Percentiles rank a stretch among this genome's conserved stretches.
Conservation (phyloP, 208 protist genomes). For the Leishmania guyanensis region DNA sequence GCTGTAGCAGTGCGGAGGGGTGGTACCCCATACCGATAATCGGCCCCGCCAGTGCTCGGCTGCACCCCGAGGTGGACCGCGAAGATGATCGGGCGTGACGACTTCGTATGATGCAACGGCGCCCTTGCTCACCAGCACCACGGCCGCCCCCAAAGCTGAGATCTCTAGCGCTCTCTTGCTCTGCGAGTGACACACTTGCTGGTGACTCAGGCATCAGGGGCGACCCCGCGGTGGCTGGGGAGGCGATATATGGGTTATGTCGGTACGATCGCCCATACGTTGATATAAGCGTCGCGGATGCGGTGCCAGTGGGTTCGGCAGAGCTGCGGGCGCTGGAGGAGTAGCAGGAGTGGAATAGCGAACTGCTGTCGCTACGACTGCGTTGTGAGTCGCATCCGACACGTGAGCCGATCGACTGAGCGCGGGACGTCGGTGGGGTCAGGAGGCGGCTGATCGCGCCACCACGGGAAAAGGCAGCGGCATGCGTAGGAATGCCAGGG, state of each 20-base stretch:
- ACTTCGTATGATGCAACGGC: slow-evolving; percentile 1
- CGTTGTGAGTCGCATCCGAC: background rate
- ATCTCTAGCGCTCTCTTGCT: background rate
- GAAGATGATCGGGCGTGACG: background rate
- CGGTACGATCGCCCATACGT: slow-evolving; percentile 18
- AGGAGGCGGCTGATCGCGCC: background rate
- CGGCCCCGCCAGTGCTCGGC: background rate
- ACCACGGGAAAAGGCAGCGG: background rate
- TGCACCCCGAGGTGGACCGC: background rate
- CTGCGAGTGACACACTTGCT: slow-evolving; percentile 1
- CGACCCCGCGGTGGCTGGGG: slow-evolving; percentile 4
- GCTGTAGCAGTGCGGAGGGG: background rate
- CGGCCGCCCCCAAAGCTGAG: background rate
- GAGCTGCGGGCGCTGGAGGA: slow-evolving; percentile 3
- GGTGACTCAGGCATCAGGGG: slow-evolving; percentile 5
- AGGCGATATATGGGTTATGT: slow-evolving; percentile 27
- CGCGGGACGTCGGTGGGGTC: background rate
- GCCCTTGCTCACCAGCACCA: background rate
- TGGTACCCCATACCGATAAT: background rate
- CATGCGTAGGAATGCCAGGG: background rate
- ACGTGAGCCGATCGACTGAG: background rate
- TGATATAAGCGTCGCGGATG: background rate
- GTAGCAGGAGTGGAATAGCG: slow-evolving; percentile 2
- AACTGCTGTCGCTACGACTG: slow-evolving; percentile 18
- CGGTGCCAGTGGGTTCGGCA: background rate